phyloP scores from a whole-genome alignment of 2,329 filamentous ascomycete species.

The Aspergillus sp. region DNA sequence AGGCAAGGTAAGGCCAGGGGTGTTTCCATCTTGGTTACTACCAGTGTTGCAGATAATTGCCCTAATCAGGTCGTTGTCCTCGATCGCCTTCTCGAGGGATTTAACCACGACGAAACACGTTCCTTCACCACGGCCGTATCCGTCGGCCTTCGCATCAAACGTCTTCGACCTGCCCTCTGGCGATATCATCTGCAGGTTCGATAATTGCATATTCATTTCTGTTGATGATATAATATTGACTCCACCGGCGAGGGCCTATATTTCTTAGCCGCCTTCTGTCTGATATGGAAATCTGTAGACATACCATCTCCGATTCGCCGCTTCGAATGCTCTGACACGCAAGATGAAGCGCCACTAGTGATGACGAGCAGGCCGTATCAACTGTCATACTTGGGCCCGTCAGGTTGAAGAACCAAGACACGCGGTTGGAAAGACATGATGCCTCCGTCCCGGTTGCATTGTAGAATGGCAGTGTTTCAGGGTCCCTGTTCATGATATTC shows the following conservation, averaged over 20 bases:
- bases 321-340: constrained; percentile 25
- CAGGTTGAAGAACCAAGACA: constrained; percentile 31
- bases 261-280: not conserved
- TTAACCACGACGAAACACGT: constrained; percentile 3
- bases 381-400: constrained; percentile 25
- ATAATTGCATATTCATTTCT: not conserved
- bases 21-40: constrained; percentile 26
- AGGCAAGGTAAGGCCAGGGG: constrained; percentile 3
- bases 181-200: constrained; percentile 4
- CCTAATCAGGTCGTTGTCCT: constrained; percentile 1
- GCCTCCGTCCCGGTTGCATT: constrained; percentile 15
- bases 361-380: constrained; percentile 27
- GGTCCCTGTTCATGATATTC: not conserved
- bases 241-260: not conserved
- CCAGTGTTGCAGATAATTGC: constrained; percentile 6
- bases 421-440: constrained; percentile 19
- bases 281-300: not conserved
- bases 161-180: constrained; percentile 3
- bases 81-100: not conserved
- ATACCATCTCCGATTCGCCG: constrained; percentile 16
- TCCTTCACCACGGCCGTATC: constrained; percentile 8
- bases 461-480: not conserved
- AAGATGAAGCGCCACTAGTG: constrained; percentile 23
- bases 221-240: not conserved
- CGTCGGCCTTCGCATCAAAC: constrained; percentile 2